These are phyloP conservation scores for Gnaphalium uliginosum DNA, from an alignment of 129 eudicot genomes.

Conservation along the genomic window DNA sequence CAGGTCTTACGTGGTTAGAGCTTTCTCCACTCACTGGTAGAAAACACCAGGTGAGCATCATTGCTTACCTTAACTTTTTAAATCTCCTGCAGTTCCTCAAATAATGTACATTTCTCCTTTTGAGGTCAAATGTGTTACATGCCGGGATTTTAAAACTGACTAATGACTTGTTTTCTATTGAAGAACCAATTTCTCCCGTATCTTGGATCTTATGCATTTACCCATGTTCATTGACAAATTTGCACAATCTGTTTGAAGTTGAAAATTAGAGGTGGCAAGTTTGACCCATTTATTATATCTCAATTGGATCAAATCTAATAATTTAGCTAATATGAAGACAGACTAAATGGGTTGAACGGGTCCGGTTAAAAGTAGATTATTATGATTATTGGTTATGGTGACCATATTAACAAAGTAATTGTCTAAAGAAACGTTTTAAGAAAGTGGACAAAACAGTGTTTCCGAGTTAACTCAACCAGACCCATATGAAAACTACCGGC, in stretches of 20 bases:
- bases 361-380: too few species aligned
- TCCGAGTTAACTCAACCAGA: too few species aligned
- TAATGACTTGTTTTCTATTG: background rate
- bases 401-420: too few species aligned
- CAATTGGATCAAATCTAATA: background rate
- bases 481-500: too few species aligned
- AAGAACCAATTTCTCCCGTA: background rate
- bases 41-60: conserved; percentile 77
- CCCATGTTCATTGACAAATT: background rate
- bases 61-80: background rate
- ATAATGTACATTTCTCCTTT: background rate
- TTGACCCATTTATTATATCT: background rate
- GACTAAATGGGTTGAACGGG: background rate
- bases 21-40: conserved; percentile 92
- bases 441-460: too few species aligned
- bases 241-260: conserved; percentile 12
- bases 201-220: background rate
- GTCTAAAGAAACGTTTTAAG: too few species aligned
- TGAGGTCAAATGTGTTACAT: background rate
- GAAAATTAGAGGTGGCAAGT: background rate
- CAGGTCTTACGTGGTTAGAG: conserved; percentile 97
- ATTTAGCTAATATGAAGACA: background rate
- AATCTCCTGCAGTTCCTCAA: background rate
- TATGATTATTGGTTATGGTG: too few species aligned
- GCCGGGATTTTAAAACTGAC: background rate